Evolutionary conservation across 192 early-diverging fungal genomes (phyloP), one percentile per base, ranked within the genome.

Genomic region (Cladochytrium replicatum): DNA sequence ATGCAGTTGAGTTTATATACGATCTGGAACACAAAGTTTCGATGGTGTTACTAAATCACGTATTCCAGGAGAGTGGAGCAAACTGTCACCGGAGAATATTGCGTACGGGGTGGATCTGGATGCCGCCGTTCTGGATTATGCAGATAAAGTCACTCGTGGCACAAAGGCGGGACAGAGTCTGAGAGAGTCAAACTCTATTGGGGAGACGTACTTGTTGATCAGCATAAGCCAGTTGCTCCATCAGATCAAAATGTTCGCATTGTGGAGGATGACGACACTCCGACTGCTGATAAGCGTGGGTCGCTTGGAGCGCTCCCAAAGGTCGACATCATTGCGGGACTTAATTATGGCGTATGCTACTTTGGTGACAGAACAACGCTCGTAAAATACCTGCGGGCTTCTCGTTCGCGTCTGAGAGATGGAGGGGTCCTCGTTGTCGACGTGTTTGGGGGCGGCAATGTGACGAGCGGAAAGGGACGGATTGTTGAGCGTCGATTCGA

Each of bases 51-150:
- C n/a, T n/a, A n/a, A n/a, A n/a, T n/a, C n/a, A n/a, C n/a, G n/a
- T n/a, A n/a, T n/a, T n/a, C n/a, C n/a, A n/a, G n/a, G 48, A 30
- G 67, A 69, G 47, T 74, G 67, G 67, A 50, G 58, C 29, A 40
- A 43, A 23, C 26, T 28, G 9, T 15, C 29, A 17, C 50, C 55
- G 2, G 50, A 37, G 19, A 41, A 57, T 11, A 27, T 43, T 11
- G 66, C 70, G 1, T 59, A 43, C 29, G 71, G 67, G n/a, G 58
- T 74, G 13, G 71, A 69, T 44, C 55, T 74, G 41, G 71, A 74
- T 28, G 42, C 58, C 7, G 29, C 43, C 1, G 67, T 70, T 1
- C 57, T 70, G 11, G 41, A 43, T 8, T 74, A 74, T 32, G 64
- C 61, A n/a, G 41, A 29, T 11, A 43, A 59, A 29, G 41, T 51